Conservation (phyloP, 305 asterid species). For the Solanum hybrid region DNA sequence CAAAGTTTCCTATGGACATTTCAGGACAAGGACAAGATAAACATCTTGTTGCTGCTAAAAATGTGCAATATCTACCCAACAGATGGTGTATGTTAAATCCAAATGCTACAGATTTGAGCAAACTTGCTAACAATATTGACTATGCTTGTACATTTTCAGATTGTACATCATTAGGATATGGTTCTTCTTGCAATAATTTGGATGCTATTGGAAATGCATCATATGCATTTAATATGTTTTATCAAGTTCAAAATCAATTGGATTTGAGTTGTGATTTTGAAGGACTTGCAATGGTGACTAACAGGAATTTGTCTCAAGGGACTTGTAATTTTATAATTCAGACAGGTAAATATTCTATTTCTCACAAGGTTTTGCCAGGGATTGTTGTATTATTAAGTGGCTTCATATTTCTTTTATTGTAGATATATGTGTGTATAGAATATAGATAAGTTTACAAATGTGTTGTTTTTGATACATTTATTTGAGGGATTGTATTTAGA, state of each 20-base stretch:
- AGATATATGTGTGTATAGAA: not conserved
- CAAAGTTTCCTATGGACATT: slow-evolving; percentile 82
- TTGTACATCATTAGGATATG: slow-evolving; percentile 84
- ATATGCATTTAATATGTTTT: slow-evolving; percentile 77
- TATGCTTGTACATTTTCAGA: slow-evolving; percentile 75
- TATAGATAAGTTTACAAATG: not conserved
- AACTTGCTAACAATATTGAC: slow-evolving; percentile 54
- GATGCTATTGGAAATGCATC: slow-evolving; percentile 85
- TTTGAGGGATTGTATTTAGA: not conserved
- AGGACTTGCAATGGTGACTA: slow-evolving; percentile 65
- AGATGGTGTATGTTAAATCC: slow-evolving; percentile 69
- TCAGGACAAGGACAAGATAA: slow-evolving; percentile 59
- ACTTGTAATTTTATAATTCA: slow-evolving; percentile 79
- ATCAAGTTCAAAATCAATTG: slow-evolving; percentile 60
- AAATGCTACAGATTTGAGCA: slow-evolving; percentile 46
- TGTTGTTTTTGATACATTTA: not conserved
- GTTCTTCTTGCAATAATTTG: slow-evolving; percentile 82
- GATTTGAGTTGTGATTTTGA: slow-evolving; percentile 57
- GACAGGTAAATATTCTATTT: slow-evolving; percentile 33
- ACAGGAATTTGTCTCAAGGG: slow-evolving; percentile 60
- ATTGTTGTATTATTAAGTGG: slow-evolving; percentile 10
- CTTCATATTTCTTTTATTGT: slow-evolving; percentile 16
- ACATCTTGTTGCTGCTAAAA: slow-evolving; percentile 56
- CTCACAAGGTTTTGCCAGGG: slow-evolving; percentile 17
- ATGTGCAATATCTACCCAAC: slow-evolving; percentile 52